These are phyloP conservation scores for Porogramme epimiltina DNA, from an alignment of 1,284 basidiomycete species.

Conservation along the genomic window DNA sequence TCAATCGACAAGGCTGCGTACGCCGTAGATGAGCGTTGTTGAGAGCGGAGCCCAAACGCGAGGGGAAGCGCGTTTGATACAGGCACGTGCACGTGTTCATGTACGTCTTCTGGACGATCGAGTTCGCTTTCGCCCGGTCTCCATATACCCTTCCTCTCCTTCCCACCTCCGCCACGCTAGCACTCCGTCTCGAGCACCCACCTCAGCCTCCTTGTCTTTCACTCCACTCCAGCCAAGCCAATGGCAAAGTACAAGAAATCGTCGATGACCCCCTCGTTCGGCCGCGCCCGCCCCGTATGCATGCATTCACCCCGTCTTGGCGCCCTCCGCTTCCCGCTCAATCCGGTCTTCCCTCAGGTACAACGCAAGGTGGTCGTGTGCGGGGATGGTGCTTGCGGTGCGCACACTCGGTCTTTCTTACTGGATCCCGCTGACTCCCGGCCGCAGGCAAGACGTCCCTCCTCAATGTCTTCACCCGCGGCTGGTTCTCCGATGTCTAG, in stretches of 20 bases:
- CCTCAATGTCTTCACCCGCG: constrained; percentile 82
- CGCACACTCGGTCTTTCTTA: constrained; percentile 20
- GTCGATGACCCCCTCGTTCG: constrained; percentile 30
- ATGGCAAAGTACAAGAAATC: constrained; percentile 32
- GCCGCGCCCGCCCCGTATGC: constrained; percentile 24
- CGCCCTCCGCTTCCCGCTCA: not conserved
- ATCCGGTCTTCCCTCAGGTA: constrained; percentile 37
- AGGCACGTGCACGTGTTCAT: no score
- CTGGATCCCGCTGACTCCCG: constrained; percentile 8
- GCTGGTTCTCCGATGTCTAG: constrained; percentile 89
- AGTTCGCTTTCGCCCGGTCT: no score
- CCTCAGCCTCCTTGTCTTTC: no score
- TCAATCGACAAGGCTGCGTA: no score
- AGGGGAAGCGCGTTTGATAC: no score
- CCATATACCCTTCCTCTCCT: no score
- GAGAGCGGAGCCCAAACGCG: no score
- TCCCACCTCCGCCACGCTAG: no score
- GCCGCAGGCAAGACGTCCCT: constrained; percentile 74
- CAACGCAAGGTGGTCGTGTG: constrained; percentile 81
- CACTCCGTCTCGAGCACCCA: no score
- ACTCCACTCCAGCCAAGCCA: not conserved
- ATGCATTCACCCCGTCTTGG: not conserved
- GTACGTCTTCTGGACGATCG: no score
- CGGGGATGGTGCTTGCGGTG: constrained; percentile 92
- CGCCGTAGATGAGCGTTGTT: no score